Evolutionary conservation across 2,329 filamentous ascomycete species (phyloP), one percentile per base, ranked within the genome.

Genomic region (Ambrosiella xylebori): DNA sequence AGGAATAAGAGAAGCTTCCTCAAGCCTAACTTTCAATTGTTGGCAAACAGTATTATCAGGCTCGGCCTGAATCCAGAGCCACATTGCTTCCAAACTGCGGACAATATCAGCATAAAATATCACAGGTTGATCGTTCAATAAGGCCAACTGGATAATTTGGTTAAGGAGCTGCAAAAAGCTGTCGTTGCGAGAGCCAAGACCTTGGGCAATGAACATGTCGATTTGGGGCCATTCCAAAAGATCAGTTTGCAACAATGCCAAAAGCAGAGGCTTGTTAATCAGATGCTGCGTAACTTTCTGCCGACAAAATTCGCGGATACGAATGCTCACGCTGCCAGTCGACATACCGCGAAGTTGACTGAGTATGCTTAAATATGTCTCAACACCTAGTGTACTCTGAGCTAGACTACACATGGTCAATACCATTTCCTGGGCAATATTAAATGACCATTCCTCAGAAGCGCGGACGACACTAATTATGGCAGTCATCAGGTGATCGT

Each of bases 51-150:
- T 66, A 2, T 86, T 75, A 45, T 75, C 75, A 1, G 85, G 78
- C 13, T 94, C 84, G 62, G 90, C 86, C 6, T 75, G 73, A 39
- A 95, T 79, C 88, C 89, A 95, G 52, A 80, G 73, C 72, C 86
- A 90, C 45, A 93, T 82, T 52, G 82, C 85, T 63, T 91, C 84
- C 57, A 95, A 76, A 59, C 88, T 94, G 61, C 81, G 79, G 6
- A 88, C 83, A 65, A 96, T 94, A 70, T 97, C 89, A 1, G 89
- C 83, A 64, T 88, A 86, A 53, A 96, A 73, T 1, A 85, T 86
- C 44, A 85, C 79, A 0, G 88, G 87, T 50, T 83, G 81, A 53
- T 89, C 86, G 63, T 81, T 86, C 54, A 95, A 78, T 7, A 96
- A 73, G 0, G 90, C 80, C 49, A 88, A 79, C 63, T 93, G 85